A percentile compares a stretch with the other conserved stretches of the same genome.
These are phyloP conservation scores for Pythium inflatum DNA, from an alignment of 352 stramenopile species.

Conservation along the genomic window DNA sequence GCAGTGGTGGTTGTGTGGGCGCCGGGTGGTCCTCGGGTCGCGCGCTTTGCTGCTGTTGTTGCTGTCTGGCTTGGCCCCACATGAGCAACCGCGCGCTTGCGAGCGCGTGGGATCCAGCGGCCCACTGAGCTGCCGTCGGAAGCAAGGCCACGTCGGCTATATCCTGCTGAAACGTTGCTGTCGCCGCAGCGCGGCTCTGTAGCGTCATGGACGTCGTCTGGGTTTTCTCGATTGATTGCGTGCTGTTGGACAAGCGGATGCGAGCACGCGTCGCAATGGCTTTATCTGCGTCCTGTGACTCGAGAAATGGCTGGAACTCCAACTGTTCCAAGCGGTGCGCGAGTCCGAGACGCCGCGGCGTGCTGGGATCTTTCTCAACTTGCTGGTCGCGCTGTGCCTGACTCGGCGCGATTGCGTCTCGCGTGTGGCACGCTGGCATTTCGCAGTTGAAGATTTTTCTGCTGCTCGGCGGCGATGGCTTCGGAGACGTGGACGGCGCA, in stretches of 20 bases:
- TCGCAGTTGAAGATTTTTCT: conserved; percentile 15
- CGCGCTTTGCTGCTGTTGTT: neutral
- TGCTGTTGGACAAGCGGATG: neutral
- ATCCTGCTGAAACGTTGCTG: neutral
- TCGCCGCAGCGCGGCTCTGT: neutral
- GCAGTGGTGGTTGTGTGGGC: neutral
- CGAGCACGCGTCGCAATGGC: neutral
- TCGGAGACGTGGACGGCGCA: neutral
- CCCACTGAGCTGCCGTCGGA: conserved; percentile 4
- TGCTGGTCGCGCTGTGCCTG: conserved; percentile 14
- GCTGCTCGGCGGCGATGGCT: neutral
- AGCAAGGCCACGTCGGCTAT: conserved; percentile 7
- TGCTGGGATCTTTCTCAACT: neutral
- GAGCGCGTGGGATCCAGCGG: neutral
- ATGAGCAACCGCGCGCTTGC: conserved; percentile 13
- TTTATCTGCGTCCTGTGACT: neutral
- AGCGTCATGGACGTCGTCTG: conserved; percentile 22
- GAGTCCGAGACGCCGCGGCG: neutral
- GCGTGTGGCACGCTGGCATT: conserved; percentile 1
- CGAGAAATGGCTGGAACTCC: neutral
- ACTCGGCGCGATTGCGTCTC: conserved; percentile 21
- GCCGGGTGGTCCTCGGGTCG: neutral
- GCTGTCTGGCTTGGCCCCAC: conserved; percentile 18
- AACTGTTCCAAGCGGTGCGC: conserved; percentile 14
- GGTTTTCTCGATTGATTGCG: conserved; percentile 15